phyloP scores from a whole-genome alignment of 2,329 filamentous ascomycete genomes.

The Diaporthe capsici region DNA sequence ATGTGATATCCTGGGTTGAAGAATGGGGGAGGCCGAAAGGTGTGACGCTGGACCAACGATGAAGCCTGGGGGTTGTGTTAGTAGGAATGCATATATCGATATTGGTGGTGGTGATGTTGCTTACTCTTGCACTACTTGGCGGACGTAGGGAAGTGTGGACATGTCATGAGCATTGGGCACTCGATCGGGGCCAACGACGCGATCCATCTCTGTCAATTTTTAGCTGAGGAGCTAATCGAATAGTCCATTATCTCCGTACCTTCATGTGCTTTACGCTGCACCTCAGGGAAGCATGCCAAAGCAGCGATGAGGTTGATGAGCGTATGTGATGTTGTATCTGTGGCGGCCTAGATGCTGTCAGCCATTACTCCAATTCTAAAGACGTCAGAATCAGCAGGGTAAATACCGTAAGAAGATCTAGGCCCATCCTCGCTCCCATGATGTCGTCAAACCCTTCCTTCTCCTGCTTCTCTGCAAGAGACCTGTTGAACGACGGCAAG shows the following conservation, averaged over 20 bases:
- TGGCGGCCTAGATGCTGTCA: background rate
- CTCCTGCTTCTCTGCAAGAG: background rate
- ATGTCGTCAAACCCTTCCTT: conserved; percentile 9
- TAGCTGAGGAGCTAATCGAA: background rate
- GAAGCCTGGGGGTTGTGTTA: background rate
- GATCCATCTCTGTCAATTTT: background rate
- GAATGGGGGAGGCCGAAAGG: background rate
- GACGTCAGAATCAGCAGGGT: background rate
- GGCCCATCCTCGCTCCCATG: background rate
- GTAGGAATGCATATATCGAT: background rate
- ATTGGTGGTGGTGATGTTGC: background rate
- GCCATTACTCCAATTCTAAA: background rate
- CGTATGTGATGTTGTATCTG: background rate
- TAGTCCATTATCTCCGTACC: background rate
- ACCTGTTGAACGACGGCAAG: background rate
- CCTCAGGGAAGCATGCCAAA: conserved; percentile 1
- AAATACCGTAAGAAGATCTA: background rate
- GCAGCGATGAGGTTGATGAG: background rate
- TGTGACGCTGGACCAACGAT: background rate
- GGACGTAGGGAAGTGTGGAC: background rate
- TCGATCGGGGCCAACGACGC: background rate
- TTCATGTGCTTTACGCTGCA: background rate
- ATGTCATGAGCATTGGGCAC: background rate
- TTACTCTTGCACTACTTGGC: conserved; percentile 7
- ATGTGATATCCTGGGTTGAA: conserved; percentile 1